These are phyloP conservation scores for Xanthoparmelia taractica DNA, from an alignment of 495 filamentous ascomycete species.

Conservation along the genomic window DNA sequence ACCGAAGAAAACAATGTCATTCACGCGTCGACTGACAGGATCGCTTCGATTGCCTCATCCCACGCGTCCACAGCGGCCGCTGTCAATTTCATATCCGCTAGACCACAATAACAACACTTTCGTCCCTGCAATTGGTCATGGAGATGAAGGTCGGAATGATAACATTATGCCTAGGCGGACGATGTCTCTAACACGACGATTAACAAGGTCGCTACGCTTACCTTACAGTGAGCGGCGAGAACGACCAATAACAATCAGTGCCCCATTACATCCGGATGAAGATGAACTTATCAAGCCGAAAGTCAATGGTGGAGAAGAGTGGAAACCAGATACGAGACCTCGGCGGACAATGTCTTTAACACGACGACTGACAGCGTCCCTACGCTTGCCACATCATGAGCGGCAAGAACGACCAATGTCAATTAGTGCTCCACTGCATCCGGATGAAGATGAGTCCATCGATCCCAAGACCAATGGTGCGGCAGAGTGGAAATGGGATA, in stretches of 20 bases:
- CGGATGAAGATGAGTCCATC: background rate
- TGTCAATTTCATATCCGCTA: background rate
- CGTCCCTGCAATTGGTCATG: background rate
- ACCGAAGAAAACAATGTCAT: background rate
- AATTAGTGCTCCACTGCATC: constrained; percentile 1
- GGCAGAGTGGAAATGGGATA: background rate
- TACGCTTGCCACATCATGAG: background rate
- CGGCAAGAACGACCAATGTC: background rate
- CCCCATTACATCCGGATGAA: background rate
- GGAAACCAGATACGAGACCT: background rate
- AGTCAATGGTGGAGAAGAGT: background rate
- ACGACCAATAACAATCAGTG: background rate
- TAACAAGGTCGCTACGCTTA: background rate
- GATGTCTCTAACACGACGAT: background rate
- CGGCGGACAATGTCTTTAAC: background rate
- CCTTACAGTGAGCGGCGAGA: background rate
- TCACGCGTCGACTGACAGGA: constrained; percentile 1
- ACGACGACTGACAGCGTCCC: background rate
- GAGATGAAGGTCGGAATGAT: background rate
- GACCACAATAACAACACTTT: background rate
- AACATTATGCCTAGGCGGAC: background rate
- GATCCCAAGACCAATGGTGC: background rate
- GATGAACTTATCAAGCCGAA: background rate
- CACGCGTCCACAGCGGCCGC: background rate
- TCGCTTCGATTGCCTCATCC: background rate